A percentile compares a stretch with the other conserved stretches of the same genome.
phyloP scores from a whole-genome alignment of 2,329 filamentous ascomycete genomes.

The Passalora sequoiae region DNA sequence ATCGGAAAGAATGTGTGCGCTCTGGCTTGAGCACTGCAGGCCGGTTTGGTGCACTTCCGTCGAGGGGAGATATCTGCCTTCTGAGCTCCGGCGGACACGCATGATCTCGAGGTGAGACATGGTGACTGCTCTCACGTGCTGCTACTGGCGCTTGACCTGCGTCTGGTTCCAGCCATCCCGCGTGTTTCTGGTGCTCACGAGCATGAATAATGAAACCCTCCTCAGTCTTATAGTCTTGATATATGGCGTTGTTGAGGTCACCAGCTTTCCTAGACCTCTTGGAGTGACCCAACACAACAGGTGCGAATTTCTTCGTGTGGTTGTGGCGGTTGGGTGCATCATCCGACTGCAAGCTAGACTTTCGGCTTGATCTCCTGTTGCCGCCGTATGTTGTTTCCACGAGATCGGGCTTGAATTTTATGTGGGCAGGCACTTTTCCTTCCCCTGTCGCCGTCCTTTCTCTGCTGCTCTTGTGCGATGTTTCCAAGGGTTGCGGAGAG shows the following conservation, averaged over 20 bases:
- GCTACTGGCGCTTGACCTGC: not conserved
- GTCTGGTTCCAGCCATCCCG: slow-evolving; percentile 19
- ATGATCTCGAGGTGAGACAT: slow-evolving; percentile 10
- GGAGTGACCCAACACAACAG: slow-evolving; percentile 76
- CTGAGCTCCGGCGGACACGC: slow-evolving; percentile 23
- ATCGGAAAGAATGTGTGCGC: slow-evolving; percentile 51
- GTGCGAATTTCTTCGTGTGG: slow-evolving; percentile 56
- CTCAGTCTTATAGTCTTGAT: slow-evolving; percentile 66
- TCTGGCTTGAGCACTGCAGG: slow-evolving; percentile 32
- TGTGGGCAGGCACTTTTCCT: slow-evolving; percentile 16
- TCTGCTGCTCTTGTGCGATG: slow-evolving; percentile 30
- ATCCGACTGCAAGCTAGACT: slow-evolving; percentile 18
- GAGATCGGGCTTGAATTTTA: slow-evolving; percentile 32
- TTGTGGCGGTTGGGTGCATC: slow-evolving; percentile 11
- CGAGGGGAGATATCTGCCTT: slow-evolving; percentile 26
- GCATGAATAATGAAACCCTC: slow-evolving; percentile 28
- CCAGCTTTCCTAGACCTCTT: slow-evolving; percentile 64
- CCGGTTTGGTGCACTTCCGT: slow-evolving; percentile 31
- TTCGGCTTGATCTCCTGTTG: slow-evolving; percentile 24
- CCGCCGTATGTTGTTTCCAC: slow-evolving; percentile 30
- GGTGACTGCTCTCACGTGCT: slow-evolving; percentile 11
- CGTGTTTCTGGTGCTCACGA: slow-evolving; percentile 30
- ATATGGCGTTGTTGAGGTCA: slow-evolving; percentile 58
- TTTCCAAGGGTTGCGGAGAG: slow-evolving; percentile 38
- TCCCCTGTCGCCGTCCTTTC: slow-evolving; percentile 11